A percentile compares a stretch with the other conserved stretches of the same genome.
Evolutionary conservation across 768 basidiomycete genomes (phyloP).

Genomic region (Mrakia blollopis): DNA sequence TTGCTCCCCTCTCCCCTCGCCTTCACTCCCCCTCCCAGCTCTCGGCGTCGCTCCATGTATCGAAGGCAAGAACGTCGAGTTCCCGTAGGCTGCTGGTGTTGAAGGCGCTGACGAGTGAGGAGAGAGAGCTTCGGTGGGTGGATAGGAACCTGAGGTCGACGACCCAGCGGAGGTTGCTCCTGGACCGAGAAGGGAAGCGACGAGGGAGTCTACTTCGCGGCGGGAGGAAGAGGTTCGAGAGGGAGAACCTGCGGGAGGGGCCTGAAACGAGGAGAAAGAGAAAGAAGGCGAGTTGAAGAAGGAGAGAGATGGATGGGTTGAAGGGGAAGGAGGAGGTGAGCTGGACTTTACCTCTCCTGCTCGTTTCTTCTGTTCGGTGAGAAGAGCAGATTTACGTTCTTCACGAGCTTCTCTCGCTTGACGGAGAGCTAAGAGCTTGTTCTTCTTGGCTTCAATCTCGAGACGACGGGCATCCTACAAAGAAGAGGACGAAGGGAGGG

Average conservation of each 20-base stretch:
- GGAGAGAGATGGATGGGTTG: background rate
- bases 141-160: background rate
- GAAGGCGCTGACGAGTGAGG: conserved; percentile 5
- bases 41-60: background rate
- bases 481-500: background rate
- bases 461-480: conserved; percentile 53
- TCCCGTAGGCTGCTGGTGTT: background rate
- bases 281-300: background rate
- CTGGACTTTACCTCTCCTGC: conserved; percentile 16
- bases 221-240: conserved; percentile 40
- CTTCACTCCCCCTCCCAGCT: background rate
- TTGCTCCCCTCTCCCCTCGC: background rate
- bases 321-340: background rate
- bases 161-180: conserved; percentile 10
- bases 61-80: background rate
- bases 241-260: background rate
- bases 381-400: conserved; percentile 46
- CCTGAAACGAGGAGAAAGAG: background rate
- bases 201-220: conserved; percentile 65
- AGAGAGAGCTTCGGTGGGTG: background rate
- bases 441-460: conserved; percentile 85
- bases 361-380: conserved; percentile 34
- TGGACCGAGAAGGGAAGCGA: conserved; percentile 55
- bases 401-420: conserved; percentile 66
- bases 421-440: conserved; percentile 77